These are phyloP conservation scores for Senna siamea DNA, from an alignment of 306 rosid genomes.

Conservation along the genomic window DNA sequence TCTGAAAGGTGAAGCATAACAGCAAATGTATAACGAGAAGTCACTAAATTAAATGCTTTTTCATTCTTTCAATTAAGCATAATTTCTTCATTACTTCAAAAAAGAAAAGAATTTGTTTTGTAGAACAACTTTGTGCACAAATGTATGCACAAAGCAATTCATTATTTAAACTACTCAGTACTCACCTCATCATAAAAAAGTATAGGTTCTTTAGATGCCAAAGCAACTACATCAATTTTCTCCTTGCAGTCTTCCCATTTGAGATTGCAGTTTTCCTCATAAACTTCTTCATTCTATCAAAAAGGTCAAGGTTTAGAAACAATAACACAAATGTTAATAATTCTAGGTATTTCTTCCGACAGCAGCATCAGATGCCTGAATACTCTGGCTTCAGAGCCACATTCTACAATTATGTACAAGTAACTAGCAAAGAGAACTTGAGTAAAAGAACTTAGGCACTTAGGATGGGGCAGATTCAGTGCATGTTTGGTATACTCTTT, in stretches of 20 bases:
- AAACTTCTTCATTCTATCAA: constrained; percentile 49
- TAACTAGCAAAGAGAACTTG: background rate
- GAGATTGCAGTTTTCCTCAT: constrained; percentile 54
- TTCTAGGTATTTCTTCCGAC: constrained; percentile 8
- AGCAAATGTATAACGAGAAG: constrained; percentile 11
- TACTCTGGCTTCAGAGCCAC: constrained; percentile 9
- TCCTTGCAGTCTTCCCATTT: constrained; percentile 85
- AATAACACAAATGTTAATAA: background rate
- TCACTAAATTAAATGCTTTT: background rate
- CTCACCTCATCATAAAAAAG: constrained; percentile 95
- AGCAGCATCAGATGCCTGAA: background rate
- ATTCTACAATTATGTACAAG: background rate
- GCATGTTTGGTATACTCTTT: background rate
- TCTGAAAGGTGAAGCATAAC: background rate
- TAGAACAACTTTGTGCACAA: constrained; percentile 12
- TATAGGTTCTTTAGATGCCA: constrained; percentile 92
- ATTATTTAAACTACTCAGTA: constrained; percentile 45
- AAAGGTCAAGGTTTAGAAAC: constrained; percentile 19
- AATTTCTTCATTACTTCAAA: constrained; percentile 17
- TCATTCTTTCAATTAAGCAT: constrained; percentile 5
- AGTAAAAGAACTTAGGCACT: constrained; percentile 16
- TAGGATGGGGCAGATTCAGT: constrained; percentile 26
- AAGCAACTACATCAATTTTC: constrained; percentile 74
- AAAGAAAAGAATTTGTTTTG: constrained; percentile 14
- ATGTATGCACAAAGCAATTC: background rate